Conservation (phyloP, 306 rosid genomes). For the Cucurbita ficifolia region DNA sequence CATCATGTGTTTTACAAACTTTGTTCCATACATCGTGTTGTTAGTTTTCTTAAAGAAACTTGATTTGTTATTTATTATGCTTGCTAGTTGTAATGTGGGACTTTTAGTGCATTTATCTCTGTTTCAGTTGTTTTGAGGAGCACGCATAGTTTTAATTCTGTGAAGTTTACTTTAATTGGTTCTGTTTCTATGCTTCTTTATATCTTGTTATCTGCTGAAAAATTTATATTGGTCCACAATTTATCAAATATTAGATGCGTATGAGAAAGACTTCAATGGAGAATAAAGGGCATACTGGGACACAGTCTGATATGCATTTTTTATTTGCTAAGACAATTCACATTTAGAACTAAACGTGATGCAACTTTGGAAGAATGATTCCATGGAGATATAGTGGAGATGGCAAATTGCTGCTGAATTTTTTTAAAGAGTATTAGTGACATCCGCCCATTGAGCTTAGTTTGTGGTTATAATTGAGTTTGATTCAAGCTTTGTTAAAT, state of each 20-base stretch:
- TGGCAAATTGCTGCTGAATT: not conserved
- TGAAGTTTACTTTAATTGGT: not conserved
- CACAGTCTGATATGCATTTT: not conserved
- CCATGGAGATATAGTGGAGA: not conserved
- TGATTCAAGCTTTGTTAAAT: no score
- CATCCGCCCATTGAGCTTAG: not conserved
- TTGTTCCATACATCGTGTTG: not conserved
- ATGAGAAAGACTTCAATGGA: not conserved
- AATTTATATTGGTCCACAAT: not conserved
- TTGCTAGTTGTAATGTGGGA: not conserved
- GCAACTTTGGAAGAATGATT: not conserved
- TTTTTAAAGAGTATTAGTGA: not conserved
- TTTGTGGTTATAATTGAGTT: no score
- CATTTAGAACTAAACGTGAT: not conserved
- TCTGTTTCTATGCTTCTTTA: not conserved
- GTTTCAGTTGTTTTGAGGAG: conserved; percentile 4
- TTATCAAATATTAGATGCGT: not conserved
- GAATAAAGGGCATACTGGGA: not conserved
- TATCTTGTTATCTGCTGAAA: not conserved
- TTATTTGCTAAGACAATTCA: not conserved
- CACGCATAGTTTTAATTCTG: not conserved
- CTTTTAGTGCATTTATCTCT: not conserved
- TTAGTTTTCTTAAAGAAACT: not conserved
- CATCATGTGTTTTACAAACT: not conserved
- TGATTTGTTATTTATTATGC: conserved; percentile 1